Evolutionary conservation across 345 rosid genomes (phyloP).

Genomic region (Gossypioides kirkii): DNA sequence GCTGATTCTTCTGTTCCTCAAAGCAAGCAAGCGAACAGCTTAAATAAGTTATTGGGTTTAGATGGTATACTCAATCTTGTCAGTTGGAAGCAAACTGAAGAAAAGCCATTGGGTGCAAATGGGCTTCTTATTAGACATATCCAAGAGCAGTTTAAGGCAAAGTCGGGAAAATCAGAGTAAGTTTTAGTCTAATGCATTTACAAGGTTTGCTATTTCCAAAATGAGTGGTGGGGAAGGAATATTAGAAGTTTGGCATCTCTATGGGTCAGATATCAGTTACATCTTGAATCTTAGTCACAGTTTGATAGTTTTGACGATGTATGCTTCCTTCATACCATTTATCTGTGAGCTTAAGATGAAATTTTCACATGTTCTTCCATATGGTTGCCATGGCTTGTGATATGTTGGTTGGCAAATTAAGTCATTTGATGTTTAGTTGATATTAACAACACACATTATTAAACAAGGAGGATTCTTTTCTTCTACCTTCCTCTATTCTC

Average conservation of each 20-base stretch:
- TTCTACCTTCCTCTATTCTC: background rate
- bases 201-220: background rate
- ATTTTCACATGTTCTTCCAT: background rate
- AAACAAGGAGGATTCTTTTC: background rate
- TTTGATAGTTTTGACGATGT: background rate
- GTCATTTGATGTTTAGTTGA: background rate
- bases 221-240: background rate
- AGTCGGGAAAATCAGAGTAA: conserved; percentile 91
- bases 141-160: conserved; percentile 91
- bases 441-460: background rate
- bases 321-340: background rate
- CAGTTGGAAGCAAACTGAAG: conserved; percentile 81
- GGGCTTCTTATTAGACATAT: conserved; percentile 90
- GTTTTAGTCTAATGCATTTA: conserved; percentile 17
- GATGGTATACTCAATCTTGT: conserved; percentile 93
- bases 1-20: conserved; percentile 72
- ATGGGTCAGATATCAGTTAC: background rate
- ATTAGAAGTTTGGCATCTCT: background rate
- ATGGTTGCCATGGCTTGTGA: background rate
- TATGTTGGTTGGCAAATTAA: conserved; percentile 7
- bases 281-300: background rate
- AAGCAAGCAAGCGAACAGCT: conserved; percentile 84
- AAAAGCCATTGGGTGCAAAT: conserved; percentile 89
- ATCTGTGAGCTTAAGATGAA: conserved; percentile 3
- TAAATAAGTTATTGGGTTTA: conserved; percentile 80